Evolutionary conservation across 2,329 filamentous ascomycete genomes (phyloP).

Genomic region (Trichoderma gracile): DNA sequence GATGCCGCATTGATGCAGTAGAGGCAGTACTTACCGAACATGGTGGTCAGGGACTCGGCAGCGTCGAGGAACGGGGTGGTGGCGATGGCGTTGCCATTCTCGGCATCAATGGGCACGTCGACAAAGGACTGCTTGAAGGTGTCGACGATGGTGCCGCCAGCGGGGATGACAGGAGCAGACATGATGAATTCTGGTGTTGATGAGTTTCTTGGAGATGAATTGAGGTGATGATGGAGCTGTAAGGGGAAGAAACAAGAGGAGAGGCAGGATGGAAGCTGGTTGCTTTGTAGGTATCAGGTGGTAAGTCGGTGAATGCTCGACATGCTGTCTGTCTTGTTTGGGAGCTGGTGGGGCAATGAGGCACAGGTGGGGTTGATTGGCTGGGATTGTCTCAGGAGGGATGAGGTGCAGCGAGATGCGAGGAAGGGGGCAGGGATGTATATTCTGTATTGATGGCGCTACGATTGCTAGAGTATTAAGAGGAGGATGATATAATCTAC

Average conservation of each 20-base stretch:
- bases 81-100: slow-evolving; percentile 73
- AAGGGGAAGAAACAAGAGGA: not conserved
- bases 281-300: slow-evolving; percentile 1
- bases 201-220: not conserved
- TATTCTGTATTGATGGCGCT: not conserved
- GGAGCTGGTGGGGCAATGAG: slow-evolving; percentile 22
- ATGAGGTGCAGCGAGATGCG: not conserved
- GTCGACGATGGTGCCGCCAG: slow-evolving; percentile 80
- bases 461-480: not conserved
- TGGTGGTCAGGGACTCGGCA: slow-evolving; percentile 77
- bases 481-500: not conserved
- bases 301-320: slow-evolving; percentile 22
- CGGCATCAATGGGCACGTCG: slow-evolving; percentile 73
- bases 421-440: slow-evolving; percentile 15
- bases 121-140: slow-evolving; percentile 81
- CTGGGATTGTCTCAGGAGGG: not conserved
- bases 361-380: slow-evolving; percentile 19
- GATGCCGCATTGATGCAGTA: not conserved
- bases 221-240: not conserved
- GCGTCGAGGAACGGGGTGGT: slow-evolving; percentile 91
- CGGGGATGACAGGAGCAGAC: slow-evolving; percentile 55
- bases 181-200: slow-evolving; percentile 40
- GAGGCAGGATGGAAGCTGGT: not conserved
- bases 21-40: slow-evolving; percentile 67
- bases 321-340: slow-evolving; percentile 1